Percentiles rank a stretch among this genome's conserved stretches.
Conservation (phyloP, 805 yeast genomes). For the Starmerella bombi region DNA sequence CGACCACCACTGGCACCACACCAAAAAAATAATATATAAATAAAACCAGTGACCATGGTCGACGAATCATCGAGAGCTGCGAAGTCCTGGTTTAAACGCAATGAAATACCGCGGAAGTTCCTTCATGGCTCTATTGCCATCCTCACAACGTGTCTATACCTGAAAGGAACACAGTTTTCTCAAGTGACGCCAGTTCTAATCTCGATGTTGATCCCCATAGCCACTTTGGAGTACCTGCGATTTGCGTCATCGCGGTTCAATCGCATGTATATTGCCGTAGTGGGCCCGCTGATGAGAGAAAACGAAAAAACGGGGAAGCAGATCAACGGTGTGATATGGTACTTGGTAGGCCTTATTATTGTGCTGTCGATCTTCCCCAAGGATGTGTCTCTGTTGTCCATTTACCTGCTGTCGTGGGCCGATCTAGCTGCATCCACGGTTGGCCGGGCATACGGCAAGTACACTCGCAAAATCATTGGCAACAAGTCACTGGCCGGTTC, state of each 20-base stretch:
- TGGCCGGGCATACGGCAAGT: slow-evolving; percentile 74
- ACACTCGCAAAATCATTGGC: slow-evolving; percentile 62
- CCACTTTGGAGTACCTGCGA: slow-evolving; percentile 54
- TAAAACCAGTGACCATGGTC: too few species aligned
- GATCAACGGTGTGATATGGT: slow-evolving; percentile 82
- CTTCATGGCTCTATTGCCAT: slow-evolving; percentile 86
- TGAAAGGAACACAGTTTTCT: slow-evolving; percentile 41
- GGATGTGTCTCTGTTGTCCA: slow-evolving; percentile 66
- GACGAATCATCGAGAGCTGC: background rate
- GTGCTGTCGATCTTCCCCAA: slow-evolving; percentile 61
- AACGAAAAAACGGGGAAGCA: slow-evolving; percentile 44
- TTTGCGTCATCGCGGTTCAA: slow-evolving; percentile 52
- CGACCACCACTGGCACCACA: too few species aligned
- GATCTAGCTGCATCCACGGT: slow-evolving; percentile 94
- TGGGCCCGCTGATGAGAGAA: slow-evolving; percentile 78
- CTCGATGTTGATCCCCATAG: slow-evolving; percentile 42
- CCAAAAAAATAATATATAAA: too few species aligned
- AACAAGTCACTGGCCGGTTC: slow-evolving; percentile 86
- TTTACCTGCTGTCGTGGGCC: slow-evolving; percentile 83
- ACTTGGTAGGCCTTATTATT: slow-evolving; percentile 60
- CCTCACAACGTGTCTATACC: slow-evolving; percentile 59
- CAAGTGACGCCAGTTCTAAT: slow-evolving; percentile 50
- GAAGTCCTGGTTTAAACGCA: slow-evolving; percentile 44
- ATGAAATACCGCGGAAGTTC: slow-evolving; percentile 79
- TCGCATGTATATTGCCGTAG: slow-evolving; percentile 45